Conservation (phyloP, 345 rosid genomes). For the Sisymbrium altissimum region DNA sequence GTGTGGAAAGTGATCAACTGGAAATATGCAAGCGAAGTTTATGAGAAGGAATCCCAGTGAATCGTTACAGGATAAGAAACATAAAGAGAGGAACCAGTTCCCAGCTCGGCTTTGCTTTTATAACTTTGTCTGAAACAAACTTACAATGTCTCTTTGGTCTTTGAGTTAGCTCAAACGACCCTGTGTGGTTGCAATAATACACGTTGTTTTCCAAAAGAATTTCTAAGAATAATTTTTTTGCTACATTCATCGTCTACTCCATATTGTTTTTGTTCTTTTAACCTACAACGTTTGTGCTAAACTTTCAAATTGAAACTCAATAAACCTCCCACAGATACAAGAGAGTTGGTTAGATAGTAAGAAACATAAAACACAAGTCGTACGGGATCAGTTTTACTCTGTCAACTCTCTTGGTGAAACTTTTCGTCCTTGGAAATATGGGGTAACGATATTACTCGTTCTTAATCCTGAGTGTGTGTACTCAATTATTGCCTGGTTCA, state of each 20-base stretch:
- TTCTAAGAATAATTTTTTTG: not conserved
- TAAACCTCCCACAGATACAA: not conserved
- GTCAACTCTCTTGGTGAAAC: not conserved
- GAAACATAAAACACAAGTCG: not conserved
- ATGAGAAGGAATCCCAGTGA: conserved; percentile 54
- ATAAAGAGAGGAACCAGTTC: conserved; percentile 12
- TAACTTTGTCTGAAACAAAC: conserved; percentile 17
- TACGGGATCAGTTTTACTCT: not conserved
- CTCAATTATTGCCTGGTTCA: not conserved
- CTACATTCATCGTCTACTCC: not conserved
- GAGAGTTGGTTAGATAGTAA: not conserved
- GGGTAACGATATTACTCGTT: not conserved
- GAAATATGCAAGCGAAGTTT: conserved; percentile 72
- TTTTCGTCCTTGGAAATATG: not conserved
- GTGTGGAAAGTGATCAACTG: conserved; percentile 93
- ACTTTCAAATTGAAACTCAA: not conserved
- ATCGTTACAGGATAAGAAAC: not conserved
- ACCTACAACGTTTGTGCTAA: not conserved
- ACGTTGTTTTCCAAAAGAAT: not conserved
- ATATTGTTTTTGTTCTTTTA: not conserved
- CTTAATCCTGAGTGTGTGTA: not conserved
- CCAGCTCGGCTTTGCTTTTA: not conserved
- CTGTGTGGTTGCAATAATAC: not conserved
- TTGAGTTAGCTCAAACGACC: conserved; percentile 25
- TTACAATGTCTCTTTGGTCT: conserved; percentile 1